Evolutionary conservation across 169 alveolate species (phyloP), one percentile per base, ranked within the genome.

Genomic region (Eimeria acervulina): DNA sequence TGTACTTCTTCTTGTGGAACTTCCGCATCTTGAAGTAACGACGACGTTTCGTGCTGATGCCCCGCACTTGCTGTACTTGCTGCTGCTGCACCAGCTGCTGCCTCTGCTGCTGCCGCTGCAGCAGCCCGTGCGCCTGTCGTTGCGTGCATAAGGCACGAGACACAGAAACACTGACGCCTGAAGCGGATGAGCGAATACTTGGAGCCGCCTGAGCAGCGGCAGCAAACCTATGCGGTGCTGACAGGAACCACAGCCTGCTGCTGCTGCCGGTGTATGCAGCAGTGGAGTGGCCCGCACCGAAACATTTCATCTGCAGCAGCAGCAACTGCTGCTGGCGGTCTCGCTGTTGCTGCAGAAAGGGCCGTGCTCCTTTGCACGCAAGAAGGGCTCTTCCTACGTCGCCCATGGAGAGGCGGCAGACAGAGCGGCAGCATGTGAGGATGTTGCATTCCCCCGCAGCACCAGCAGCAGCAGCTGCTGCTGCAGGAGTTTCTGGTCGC

Each of bases 1-100:
- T 92, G 91, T 92, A 92, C 84, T 92, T 92, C 80, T 92, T 92
- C 84, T 92, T 92, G 90, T 92, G 95, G 28, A 92, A 92, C 61
- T 92, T 92, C 26, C 95, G 95, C 95, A 92, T 92, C 52, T 92
- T 92, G 83, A 92, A 92, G n/a, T 92, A 92, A 1, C 95, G 95
- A 4, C 95, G 95, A 8, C 95, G 63, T 33, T 59, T n/a, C 44
- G 95, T 92, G 84, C 95, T 92, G 28, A 92, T 92, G 51, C 61
- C 17, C 21, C 95, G 95, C 28, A 13, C 80, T 17, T 81, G 90
- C 90, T 12, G 72, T 15, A 31, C 23, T 0, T 81, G 90, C 70
- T 47, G 90, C 72, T 81, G 90, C 47, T 15, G 47, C 90, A 7
- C 12, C 55, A 23, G 90, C 72, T 26, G 90, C 44, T 81, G 90